phyloP scores from a whole-genome alignment of 1,284 basidiomycete species.

The Malassezia restricta region DNA sequence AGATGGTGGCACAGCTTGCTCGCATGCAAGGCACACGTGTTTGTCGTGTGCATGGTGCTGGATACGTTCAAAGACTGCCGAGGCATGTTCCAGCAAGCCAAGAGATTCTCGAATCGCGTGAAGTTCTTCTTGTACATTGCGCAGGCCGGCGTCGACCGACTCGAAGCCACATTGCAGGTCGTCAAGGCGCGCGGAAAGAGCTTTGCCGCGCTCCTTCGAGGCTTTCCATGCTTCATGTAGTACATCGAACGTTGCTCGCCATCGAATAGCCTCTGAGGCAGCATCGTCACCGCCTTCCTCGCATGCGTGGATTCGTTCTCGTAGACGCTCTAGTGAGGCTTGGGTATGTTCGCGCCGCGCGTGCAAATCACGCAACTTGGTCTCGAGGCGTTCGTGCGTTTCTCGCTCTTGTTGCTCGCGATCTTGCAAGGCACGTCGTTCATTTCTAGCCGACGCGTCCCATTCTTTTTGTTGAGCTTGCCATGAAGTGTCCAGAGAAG shows the following conservation, averaged over 20 bases:
- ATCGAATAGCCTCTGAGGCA: conserved; percentile 50
- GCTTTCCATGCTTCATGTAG: conserved; percentile 52
- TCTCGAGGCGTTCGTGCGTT: not conserved
- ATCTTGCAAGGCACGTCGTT: not conserved
- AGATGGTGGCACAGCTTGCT: not conserved
- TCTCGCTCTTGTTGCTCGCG: not conserved
- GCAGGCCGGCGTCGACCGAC: conserved; percentile 1
- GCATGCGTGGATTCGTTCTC: not conserved
- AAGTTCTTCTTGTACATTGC: conserved; percentile 4
- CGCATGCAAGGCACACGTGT: conserved; percentile 12
- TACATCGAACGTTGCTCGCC: not conserved
- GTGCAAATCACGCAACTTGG: not conserved
- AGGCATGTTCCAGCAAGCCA: conserved; percentile 37
- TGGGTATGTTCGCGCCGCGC: not conserved
- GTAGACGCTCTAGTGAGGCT: not conserved
- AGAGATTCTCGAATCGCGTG: conserved; percentile 46
- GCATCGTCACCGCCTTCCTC: not conserved
- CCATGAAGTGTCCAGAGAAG: not conserved
- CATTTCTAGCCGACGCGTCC: not conserved
- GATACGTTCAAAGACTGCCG: conserved; percentile 10
- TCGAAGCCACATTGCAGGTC: conserved; percentile 1
- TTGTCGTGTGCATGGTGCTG: conserved; percentile 1
- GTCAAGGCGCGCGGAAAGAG: not conserved
- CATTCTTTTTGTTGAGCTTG: not conserved
- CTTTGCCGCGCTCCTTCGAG: conserved; percentile 35